Conservation (phyloP, 257 asterid species). For the Solanum lycopersicoides region DNA sequence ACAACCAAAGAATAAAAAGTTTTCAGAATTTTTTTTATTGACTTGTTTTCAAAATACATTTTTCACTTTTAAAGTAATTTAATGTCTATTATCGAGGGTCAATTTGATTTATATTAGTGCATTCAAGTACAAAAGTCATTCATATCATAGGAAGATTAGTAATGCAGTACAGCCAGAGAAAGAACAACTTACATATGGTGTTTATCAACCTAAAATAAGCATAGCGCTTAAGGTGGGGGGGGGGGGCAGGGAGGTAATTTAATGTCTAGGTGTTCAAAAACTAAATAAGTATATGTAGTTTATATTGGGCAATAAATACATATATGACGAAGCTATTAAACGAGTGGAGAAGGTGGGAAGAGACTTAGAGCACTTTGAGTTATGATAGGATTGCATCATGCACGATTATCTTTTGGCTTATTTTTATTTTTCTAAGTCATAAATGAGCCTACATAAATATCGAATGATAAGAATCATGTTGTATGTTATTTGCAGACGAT, state of each 20-base stretch:
- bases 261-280: too few relatives aligned
- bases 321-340: background rate
- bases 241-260: background rate
- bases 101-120: background rate
- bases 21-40: background rate
- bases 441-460: background rate
- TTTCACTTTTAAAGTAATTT: background rate
- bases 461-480: background rate
- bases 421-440: background rate
- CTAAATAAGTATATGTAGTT: background rate
- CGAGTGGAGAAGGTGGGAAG: background rate
- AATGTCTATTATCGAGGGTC: background rate
- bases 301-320: background rate
- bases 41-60: background rate
- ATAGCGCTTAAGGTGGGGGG: background rate
- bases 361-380: background rate
- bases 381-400: background rate
- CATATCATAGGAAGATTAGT: background rate
- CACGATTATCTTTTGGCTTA: background rate
- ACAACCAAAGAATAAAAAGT: background rate
- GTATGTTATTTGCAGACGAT: background rate
- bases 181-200: background rate
- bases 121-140: background rate
- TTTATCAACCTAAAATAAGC: background rate
- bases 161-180: background rate